phyloP scores from a whole-genome alignment of 2,329 filamentous ascomycete species.

The Nigrospora oryzae region DNA sequence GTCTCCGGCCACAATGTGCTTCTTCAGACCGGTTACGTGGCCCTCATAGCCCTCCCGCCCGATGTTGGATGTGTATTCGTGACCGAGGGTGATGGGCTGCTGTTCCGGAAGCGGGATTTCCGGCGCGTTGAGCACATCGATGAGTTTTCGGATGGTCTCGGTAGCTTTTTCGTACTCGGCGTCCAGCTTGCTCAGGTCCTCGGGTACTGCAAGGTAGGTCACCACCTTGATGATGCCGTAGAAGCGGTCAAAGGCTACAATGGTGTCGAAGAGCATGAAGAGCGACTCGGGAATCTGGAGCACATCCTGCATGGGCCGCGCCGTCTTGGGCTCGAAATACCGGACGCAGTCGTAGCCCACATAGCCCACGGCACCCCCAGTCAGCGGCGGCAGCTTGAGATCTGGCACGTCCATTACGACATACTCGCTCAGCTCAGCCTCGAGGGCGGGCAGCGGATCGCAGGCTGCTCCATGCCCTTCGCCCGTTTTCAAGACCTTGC shows the following conservation, averaged over 20 bases:
- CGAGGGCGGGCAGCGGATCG: slow-evolving; percentile 77
- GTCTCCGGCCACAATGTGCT: slow-evolving; percentile 84
- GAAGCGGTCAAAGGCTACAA: slow-evolving; percentile 92
- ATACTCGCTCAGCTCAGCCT: slow-evolving; percentile 70
- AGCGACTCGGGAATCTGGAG: slow-evolving; percentile 85
- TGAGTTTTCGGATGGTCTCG: slow-evolving; percentile 54
- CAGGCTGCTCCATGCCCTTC: slow-evolving; percentile 75
- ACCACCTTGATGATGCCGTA: slow-evolving; percentile 89
- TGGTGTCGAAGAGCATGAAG: slow-evolving; percentile 95
- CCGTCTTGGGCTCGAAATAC: slow-evolving; percentile 98
- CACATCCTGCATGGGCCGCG: slow-evolving; percentile 77
- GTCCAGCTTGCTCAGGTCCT: slow-evolving; percentile 44
- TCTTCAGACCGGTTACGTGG: slow-evolving; percentile 80
- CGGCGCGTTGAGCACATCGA: slow-evolving; percentile 63
- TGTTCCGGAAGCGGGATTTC: slow-evolving; percentile 74
- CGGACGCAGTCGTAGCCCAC: slow-evolving; percentile 95
- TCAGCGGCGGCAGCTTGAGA: slow-evolving; percentile 74
- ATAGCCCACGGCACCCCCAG: slow-evolving; percentile 90
- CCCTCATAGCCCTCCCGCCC: slow-evolving; percentile 79
- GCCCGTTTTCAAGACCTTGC: slow-evolving; percentile 81
- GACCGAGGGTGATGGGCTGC: slow-evolving; percentile 59
- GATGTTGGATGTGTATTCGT: slow-evolving; percentile 87
- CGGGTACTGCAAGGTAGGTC: slow-evolving; percentile 72
- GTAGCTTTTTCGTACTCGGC: slow-evolving; percentile 63
- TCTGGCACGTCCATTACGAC: slow-evolving; percentile 78